These are phyloP conservation scores for Vitis hybrid DNA, from an alignment of 177 flowering plant genomes.

Conservation along the genomic window DNA sequence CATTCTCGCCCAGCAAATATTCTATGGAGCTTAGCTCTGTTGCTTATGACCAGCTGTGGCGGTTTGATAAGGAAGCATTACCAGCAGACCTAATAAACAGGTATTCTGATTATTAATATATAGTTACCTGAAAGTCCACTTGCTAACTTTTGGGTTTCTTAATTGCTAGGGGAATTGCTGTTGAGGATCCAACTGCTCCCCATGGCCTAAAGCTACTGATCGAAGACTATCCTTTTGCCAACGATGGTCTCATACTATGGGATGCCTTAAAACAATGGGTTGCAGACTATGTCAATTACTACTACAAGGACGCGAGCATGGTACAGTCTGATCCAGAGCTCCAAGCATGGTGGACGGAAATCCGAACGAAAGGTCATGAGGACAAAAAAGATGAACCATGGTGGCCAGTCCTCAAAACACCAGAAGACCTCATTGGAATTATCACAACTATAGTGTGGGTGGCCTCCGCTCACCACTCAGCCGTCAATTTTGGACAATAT, in stretches of 20 bases:
- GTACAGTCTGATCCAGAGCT: slow-evolving; percentile 59
- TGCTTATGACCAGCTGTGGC: too few species aligned
- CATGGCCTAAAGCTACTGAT: too few species aligned
- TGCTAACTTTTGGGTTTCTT: too few species aligned
- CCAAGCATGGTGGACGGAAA: slow-evolving; percentile 75
- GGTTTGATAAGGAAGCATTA: too few species aligned
- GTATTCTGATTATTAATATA: too few species aligned
- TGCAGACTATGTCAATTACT: slow-evolving; percentile 53
- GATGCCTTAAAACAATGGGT: slow-evolving; percentile 43
- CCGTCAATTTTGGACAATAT: slow-evolving; percentile 8
- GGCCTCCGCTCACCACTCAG: slow-evolving; percentile 70
- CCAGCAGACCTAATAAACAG: too few species aligned
- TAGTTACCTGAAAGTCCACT: too few species aligned
- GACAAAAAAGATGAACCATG: slow-evolving; percentile 80
- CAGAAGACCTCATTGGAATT: slow-evolving; percentile 37
- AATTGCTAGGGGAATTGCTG: too few species aligned
- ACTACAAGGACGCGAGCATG: slow-evolving; percentile 33
- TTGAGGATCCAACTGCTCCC: too few species aligned
- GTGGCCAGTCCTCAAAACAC: slow-evolving; percentile 68
- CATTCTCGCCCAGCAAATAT: slow-evolving; percentile 27
- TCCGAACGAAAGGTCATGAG: slow-evolving; percentile 56
- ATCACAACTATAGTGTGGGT: slow-evolving; percentile 73
- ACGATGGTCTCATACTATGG: too few species aligned
- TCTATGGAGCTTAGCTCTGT: too few species aligned
- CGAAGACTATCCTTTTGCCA: too few species aligned